Percentiles rank a stretch among this genome's conserved stretches.
Conservation (phyloP, 495 filamentous ascomycete species). For the Wilcoxina mikolae region DNA sequence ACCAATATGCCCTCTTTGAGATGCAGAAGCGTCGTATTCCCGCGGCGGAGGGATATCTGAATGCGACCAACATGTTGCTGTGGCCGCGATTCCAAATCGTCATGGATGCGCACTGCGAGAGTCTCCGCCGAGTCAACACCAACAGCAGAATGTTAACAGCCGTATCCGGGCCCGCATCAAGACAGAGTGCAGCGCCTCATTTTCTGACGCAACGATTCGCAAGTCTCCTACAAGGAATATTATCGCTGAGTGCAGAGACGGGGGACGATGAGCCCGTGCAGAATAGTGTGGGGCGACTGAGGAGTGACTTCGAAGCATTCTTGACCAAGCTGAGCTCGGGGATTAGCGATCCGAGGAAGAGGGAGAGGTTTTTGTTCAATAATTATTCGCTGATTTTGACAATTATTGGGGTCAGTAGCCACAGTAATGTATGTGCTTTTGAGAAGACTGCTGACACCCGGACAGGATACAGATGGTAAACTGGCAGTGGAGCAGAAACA, state of each 20-base stretch:
- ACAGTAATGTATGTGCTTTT: too few relatives aligned
- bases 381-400: constrained; percentile 87
- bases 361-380: constrained; percentile 79
- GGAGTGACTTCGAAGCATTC: constrained; percentile 64
- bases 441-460: constrained; percentile 19
- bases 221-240: constrained; percentile 69
- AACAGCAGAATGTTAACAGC: constrained; percentile 44
- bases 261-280: constrained; percentile 87
- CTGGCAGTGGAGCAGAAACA: constrained; percentile 57
- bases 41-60: constrained; percentile 78
- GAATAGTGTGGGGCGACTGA: constrained; percentile 57
- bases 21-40: constrained; percentile 82
- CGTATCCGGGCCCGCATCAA: constrained; percentile 38
- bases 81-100: constrained; percentile 91
- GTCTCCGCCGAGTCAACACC: constrained; percentile 47
- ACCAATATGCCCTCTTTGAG: constrained; percentile 84
- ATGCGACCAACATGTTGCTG: constrained; percentile 84
- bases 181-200: constrained; percentile 73
- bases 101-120: constrained; percentile 86
- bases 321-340: constrained; percentile 41
- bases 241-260: constrained; percentile 66
- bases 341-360: constrained; percentile 51
- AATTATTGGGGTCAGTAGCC: constrained; percentile 53
- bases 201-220: constrained; percentile 85
- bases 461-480: constrained; percentile 58